Percentiles rank a stretch among this genome's conserved stretches.
phyloP scores from a whole-genome alignment of 2,329 filamentous ascomycete genomes.

The Aspergillus carbonarius region DNA sequence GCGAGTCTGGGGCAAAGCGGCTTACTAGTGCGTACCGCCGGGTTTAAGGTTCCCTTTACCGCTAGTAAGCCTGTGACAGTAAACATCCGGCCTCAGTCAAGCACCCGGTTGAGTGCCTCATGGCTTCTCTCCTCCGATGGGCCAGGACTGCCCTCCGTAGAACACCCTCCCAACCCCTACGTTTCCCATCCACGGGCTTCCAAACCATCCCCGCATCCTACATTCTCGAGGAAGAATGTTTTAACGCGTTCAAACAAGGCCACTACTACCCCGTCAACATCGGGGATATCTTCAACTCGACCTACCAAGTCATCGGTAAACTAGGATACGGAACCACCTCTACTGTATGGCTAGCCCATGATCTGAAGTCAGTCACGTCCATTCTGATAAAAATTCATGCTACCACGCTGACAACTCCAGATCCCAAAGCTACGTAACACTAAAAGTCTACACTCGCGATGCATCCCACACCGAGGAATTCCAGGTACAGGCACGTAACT shows the following conservation, averaged over 20 bases:
- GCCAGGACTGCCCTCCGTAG: constrained; percentile 17
- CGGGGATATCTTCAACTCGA: constrained; percentile 28
- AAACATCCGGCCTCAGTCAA: not conserved
- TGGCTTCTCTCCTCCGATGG: constrained; percentile 24
- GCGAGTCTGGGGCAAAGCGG: not conserved
- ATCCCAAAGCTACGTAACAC: constrained; percentile 23
- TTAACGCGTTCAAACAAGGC: constrained; percentile 24
- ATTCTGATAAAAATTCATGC: too few relatives aligned
- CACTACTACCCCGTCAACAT: constrained; percentile 34
- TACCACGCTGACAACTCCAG: constrained; percentile 17
- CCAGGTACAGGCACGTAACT: constrained; percentile 28
- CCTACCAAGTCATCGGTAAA: constrained; percentile 31
- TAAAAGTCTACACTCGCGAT: constrained; percentile 26
- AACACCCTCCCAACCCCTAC: constrained; percentile 14
- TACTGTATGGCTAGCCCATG: constrained; percentile 32
- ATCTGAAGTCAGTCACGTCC: constrained; percentile 26
- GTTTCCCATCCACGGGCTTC: constrained; percentile 23
- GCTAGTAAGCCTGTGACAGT: not conserved
- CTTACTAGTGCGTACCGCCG: not conserved
- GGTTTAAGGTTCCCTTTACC: not conserved
- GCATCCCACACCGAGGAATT: constrained; percentile 24
- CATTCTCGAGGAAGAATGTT: constrained; percentile 28
- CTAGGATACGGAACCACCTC: constrained; percentile 31
- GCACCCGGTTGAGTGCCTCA: not conserved
- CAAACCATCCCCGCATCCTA: constrained; percentile 16